Evolutionary conservation across 306 rosid species (phyloP).

Genomic region (Ziziphus jujuba): DNA sequence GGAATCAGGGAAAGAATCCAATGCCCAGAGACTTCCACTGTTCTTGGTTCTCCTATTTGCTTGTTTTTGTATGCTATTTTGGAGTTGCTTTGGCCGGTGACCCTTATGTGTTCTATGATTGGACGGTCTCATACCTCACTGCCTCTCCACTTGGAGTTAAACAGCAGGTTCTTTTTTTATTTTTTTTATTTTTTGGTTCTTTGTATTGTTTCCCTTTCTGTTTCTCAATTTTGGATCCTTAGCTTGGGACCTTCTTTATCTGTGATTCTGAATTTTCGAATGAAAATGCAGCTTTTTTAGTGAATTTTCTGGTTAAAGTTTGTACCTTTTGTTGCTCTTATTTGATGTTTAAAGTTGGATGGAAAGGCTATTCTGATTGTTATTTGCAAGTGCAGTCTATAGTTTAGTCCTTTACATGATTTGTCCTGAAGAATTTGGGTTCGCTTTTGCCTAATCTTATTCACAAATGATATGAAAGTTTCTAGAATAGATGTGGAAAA

Average conservation of each 20-base stretch:
- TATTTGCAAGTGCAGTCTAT: neutral
- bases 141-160: constrained; percentile 72
- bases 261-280: neutral
- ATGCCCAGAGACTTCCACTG: constrained; percentile 24
- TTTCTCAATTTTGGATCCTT: neutral
- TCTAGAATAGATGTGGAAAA: neutral
- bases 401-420: too few species aligned
- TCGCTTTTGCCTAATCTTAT: neutral
- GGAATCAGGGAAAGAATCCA: constrained; percentile 15
- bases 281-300: neutral
- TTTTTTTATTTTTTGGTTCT: neutral
- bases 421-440: too few species aligned
- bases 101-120: constrained; percentile 70
- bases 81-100: constrained; percentile 62
- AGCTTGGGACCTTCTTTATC: neutral
- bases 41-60: constrained; percentile 21
- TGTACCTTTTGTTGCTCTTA: neutral
- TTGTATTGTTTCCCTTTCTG: neutral
- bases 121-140: constrained; percentile 72
- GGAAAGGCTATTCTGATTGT: neutral
- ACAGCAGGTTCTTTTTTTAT: constrained; percentile 53
- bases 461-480: neutral
- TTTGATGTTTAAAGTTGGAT: neutral
- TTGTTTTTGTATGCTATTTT: constrained; percentile 33
- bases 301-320: neutral